A percentile compares a stretch with the other conserved stretches of the same genome.
Conservation (phyloP, 192 early-diverging fungal genomes). For the Jimgerdemannia flammicorona region DNA sequence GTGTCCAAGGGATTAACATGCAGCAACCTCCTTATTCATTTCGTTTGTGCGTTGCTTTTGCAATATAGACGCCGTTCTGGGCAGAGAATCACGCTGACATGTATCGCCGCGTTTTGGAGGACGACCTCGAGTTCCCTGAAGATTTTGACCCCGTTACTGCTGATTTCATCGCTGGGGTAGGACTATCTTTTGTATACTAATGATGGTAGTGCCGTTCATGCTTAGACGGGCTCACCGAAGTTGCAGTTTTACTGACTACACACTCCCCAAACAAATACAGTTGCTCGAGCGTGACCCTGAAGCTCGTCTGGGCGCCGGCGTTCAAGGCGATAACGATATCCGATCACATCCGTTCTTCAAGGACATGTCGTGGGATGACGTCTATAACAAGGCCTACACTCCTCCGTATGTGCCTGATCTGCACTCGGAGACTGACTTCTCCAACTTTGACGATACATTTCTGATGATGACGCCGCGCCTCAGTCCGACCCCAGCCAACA, state of each 20-base stretch:
- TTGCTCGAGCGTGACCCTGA: conserved; percentile 53
- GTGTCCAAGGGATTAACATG: too few relatives aligned
- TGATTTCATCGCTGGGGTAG: conserved; percentile 35
- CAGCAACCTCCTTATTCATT: too few relatives aligned
- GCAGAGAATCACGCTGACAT: conserved; percentile 53
- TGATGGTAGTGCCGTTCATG: too few relatives aligned
- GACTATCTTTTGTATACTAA: too few relatives aligned
- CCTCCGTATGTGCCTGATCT: conserved; percentile 70
- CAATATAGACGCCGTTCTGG: conserved; percentile 46
- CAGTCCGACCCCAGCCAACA: conserved; percentile 20
- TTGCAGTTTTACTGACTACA: not conserved
- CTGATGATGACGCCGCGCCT: conserved; percentile 45
- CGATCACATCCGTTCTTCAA: conserved; percentile 74
- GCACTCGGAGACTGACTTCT: conserved; percentile 44
- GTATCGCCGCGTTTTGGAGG: conserved; percentile 55
- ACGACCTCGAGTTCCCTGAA: conserved; percentile 45
- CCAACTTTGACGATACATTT: conserved; percentile 55
- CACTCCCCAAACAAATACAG: not conserved
- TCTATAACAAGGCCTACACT: conserved; percentile 49
- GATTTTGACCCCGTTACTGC: conserved; percentile 38
- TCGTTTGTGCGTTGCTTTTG: too few relatives aligned
- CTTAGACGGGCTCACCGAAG: conserved; percentile 9
- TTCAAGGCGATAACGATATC: conserved; percentile 56
- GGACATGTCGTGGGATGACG: conserved; percentile 69
- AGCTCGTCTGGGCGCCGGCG: conserved; percentile 60